Percentiles rank a stretch among this genome's conserved stretches.
Conservation (phyloP, 2,329 filamentous ascomycete genomes). For the Beauveria australis region DNA sequence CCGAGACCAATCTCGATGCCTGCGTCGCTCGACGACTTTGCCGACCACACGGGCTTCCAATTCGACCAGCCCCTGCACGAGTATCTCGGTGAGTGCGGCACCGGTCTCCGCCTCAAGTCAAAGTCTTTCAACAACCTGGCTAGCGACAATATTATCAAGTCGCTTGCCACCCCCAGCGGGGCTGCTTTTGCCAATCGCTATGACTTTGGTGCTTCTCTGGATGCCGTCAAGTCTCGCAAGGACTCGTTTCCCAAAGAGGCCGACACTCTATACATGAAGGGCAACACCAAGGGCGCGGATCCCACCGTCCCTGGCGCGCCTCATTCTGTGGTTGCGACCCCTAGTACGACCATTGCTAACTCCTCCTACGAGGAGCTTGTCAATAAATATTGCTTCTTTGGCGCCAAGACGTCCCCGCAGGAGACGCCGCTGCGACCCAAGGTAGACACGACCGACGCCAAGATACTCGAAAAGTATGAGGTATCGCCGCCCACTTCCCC, state of each 20-base stretch:
- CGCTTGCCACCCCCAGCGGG: slow-evolving; percentile 48
- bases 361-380: slow-evolving; percentile 93
- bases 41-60: slow-evolving; percentile 47
- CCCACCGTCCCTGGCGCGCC: slow-evolving; percentile 20
- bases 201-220: slow-evolving; percentile 89
- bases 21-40: slow-evolving; percentile 64
- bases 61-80: slow-evolving; percentile 54
- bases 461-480: slow-evolving; percentile 19
- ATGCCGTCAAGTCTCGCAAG: slow-evolving; percentile 69
- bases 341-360: slow-evolving; percentile 56
- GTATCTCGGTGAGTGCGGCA: slow-evolving; percentile 54
- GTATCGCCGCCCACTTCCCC: not conserved
- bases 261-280: slow-evolving; percentile 51
- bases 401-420: slow-evolving; percentile 36
- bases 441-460: slow-evolving; percentile 20
- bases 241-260: slow-evolving; percentile 49
- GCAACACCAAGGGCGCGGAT: slow-evolving; percentile 27
- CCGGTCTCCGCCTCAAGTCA: slow-evolving; percentile 61
- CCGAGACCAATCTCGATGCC: slow-evolving; percentile 48
- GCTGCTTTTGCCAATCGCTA: slow-evolving; percentile 88
- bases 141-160: slow-evolving; percentile 49
- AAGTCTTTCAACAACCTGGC: slow-evolving; percentile 56
- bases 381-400: slow-evolving; percentile 97
- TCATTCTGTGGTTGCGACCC: slow-evolving; percentile 13
- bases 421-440: not conserved